Percentiles rank a stretch among this genome's conserved stretches.
These are phyloP conservation scores for Chamaecyparis obtusa DNA, from an alignment of 75 land plant genomes.

Conservation along the genomic window DNA sequence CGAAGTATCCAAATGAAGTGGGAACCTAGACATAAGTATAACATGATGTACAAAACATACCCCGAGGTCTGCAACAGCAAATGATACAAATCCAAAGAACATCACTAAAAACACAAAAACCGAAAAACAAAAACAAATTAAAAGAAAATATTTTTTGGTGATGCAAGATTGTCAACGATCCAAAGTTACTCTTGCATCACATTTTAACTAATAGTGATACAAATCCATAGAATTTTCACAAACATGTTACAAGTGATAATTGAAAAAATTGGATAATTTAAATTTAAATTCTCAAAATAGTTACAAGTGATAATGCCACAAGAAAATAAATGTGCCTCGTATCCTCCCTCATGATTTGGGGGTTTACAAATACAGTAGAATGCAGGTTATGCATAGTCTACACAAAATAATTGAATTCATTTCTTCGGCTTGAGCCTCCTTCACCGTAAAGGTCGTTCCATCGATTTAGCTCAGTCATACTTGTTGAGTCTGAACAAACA, in stretches of 20 bases:
- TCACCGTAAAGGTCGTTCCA: constrained; percentile 28
- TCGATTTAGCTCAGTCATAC: constrained; percentile 20
- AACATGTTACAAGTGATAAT: not conserved
- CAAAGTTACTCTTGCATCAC: too few relatives aligned
- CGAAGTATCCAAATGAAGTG: too few relatives aligned
- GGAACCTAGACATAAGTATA: too few relatives aligned
- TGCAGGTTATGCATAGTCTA: constrained; percentile 4
- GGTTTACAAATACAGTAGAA: not conserved
- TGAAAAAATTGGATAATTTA: not conserved
- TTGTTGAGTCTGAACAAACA: constrained; percentile 20
- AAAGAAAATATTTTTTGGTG: too few relatives aligned
- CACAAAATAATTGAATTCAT: constrained; percentile 17
- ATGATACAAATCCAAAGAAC: too few relatives aligned
- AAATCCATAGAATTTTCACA: too few relatives aligned
- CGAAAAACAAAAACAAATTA: too few relatives aligned
- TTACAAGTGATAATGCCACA: not conserved
- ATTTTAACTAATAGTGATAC: not conserved
- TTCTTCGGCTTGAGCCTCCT: constrained; percentile 21
- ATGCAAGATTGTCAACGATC: too few relatives aligned
- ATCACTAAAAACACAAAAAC: too few relatives aligned
- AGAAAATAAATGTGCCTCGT: not conserved
- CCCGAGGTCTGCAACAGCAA: too few relatives aligned
- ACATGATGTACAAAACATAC: too few relatives aligned
- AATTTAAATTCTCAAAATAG: not conserved
- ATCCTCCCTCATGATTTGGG: not conserved